Percentiles rank a stretch among this genome's conserved stretches.
These are phyloP conservation scores for Haematococcus sp. DNA, from an alignment of 139 green algal species.

Conservation along the genomic window DNA sequence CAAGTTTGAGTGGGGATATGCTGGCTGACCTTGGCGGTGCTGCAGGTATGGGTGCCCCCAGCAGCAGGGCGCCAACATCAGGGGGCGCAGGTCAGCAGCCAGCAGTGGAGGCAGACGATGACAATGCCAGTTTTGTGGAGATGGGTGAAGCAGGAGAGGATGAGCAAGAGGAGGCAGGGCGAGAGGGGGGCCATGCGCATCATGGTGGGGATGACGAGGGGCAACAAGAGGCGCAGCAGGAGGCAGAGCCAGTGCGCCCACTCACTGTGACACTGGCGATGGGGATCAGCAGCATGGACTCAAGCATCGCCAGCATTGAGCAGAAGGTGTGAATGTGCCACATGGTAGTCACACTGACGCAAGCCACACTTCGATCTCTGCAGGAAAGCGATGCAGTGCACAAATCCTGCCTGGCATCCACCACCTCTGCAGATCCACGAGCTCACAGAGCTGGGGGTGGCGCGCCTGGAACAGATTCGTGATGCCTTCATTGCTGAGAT, in stretches of 20 bases:
- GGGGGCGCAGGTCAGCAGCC: not conserved
- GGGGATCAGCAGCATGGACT: conserved; percentile 17
- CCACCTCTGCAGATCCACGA: conserved; percentile 28
- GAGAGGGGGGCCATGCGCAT: no score
- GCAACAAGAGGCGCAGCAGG: conserved; percentile 13
- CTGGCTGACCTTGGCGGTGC: not conserved
- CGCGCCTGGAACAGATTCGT: conserved; percentile 28
- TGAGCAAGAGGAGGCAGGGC: not conserved
- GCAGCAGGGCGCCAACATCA: not conserved
- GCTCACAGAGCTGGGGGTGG: conserved; percentile 10
- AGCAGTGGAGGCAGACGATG: not conserved
- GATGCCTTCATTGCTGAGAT: conserved; percentile 37
- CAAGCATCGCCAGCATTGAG: conserved; percentile 23
- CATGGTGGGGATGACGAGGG: not conserved
- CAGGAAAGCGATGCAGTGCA: not conserved
- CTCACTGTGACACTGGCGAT: conserved; percentile 18
- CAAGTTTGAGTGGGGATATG: not conserved
- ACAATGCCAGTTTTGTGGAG: not conserved
- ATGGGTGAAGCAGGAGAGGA: not conserved
- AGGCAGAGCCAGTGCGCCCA: not conserved
- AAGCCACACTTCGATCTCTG: no score
- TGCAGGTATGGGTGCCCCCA: no score
- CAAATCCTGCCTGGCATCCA: no score
- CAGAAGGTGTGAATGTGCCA: conserved; percentile 17
- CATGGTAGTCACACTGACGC: not conserved